Evolutionary conservation across 495 filamentous ascomycete genomes (phyloP), one percentile per base, ranked within the genome.

Genomic region (Tricharina praecox): DNA sequence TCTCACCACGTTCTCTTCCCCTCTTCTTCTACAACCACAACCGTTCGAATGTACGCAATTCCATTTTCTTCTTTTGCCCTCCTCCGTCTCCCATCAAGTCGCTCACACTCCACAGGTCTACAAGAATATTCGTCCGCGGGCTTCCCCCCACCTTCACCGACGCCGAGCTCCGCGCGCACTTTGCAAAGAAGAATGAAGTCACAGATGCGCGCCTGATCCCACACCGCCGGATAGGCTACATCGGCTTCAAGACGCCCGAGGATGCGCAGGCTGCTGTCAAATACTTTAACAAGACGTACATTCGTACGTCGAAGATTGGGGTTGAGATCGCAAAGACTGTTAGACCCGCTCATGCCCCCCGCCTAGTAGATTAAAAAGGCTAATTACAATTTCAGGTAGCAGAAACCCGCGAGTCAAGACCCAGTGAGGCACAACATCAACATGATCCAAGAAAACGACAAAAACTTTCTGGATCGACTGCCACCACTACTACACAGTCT

Each of bases 221-320:
- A 16, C 73, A 81, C 55, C 75, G 90, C 56, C 74, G 85, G 47
- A 94, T 97, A 67, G 90, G 86, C 53, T 99, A 93, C 70, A 77
- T 99, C 50, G 90, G 90, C 50, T 96, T 87, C 70, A 88, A 82
- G 65, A 83, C 73, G 45, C 68, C 76, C 35, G 75, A 87, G 51
- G 81, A 81, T 54, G 90, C 90, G 40, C 66, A 70, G 36, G 71
- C 76, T 54, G 90, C 90, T 39, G 81, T 88, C 52, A 83, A 82
- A 58, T 93, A 93, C 66, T 93, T 94, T 73, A 86, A 99, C 67
- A 82, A 76, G 58, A 75, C 86, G 50, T 97, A 86, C 64, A 82
- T 97, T 51, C 83, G 85, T 50, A 92, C 93, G 86, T 92, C 86
- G n/a, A 90, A 77, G 73, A 83, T 99, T 53, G 67, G 64, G 21